A percentile compares a stretch with the other conserved stretches of the same genome.
These are phyloP conservation scores for Spathaspora passalidarum DNA, from an alignment of 805 yeast species.

Conservation along the genomic window DNA sequence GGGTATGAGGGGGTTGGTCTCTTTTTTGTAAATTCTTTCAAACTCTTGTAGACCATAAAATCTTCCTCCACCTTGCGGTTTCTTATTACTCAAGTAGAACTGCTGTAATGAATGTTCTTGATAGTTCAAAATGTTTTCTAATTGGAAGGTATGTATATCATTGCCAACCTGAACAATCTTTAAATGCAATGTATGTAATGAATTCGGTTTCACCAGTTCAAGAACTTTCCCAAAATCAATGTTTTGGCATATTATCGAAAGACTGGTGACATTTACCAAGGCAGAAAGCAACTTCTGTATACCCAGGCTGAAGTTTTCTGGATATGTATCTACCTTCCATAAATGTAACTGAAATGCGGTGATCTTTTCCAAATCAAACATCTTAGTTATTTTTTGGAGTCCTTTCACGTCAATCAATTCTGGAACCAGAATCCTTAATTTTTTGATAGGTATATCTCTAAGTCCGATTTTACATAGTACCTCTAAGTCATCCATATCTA, in stretches of 20 bases:
- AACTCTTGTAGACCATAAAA: too few relatives aligned
- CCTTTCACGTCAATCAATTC: neutral
- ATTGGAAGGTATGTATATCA: neutral
- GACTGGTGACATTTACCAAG: neutral
- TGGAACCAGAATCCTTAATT: neutral
- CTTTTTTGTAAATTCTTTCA: too few relatives aligned
- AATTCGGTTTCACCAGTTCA: neutral
- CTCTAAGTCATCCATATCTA: neutral
- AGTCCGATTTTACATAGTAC: neutral
- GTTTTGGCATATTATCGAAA: neutral
- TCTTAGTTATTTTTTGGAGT: neutral
- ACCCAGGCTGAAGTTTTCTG: neutral
- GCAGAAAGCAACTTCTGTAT: neutral
- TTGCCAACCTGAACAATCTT: neutral
- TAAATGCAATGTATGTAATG: neutral
- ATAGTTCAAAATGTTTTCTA: neutral
- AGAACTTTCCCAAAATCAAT: neutral
- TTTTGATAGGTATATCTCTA: neutral
- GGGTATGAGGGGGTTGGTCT: too few relatives aligned
- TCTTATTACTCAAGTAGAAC: too few relatives aligned
- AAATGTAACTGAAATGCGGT: neutral
- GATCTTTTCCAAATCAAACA: neutral
- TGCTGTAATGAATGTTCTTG: neutral
- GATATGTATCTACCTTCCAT: neutral
- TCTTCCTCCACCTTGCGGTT: too few relatives aligned